Percentiles rank a stretch among this genome's conserved stretches.
phyloP scores from a whole-genome alignment of 306 rosid species.

The Citrullus amarus region DNA sequence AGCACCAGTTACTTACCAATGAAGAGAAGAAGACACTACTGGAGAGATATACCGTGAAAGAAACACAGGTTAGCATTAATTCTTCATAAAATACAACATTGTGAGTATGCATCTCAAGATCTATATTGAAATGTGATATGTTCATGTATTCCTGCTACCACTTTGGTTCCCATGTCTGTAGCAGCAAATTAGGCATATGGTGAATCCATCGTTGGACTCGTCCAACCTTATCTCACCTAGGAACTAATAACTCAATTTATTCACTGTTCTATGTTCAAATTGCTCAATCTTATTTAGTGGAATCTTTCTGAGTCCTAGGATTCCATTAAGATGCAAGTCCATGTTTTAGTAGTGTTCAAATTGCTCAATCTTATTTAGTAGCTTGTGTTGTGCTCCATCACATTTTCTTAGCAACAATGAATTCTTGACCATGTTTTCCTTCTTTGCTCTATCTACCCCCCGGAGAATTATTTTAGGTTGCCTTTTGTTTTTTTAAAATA shows the following conservation, averaged over 20 bases:
- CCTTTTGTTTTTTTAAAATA: background rate
- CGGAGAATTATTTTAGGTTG: background rate
- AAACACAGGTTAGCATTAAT: slow-evolving; percentile 51
- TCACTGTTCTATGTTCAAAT: background rate
- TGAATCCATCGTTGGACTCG: background rate
- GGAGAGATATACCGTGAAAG: slow-evolving; percentile 74
- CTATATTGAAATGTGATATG: background rate
- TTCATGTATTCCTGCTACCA: background rate
- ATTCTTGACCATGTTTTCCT: background rate
- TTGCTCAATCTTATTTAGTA: background rate
- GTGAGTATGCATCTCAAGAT: background rate
- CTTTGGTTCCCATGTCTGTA: background rate
- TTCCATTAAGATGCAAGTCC: background rate
- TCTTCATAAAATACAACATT: background rate
- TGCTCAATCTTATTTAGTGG: background rate
- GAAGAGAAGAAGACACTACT: slow-evolving; percentile 69
- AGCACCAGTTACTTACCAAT: slow-evolving; percentile 56
- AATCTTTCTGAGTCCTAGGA: background rate
- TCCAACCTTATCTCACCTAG: background rate
- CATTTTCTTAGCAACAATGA: background rate
- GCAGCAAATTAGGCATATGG: background rate
- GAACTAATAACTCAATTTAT: background rate
- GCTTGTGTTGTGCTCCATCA: background rate
- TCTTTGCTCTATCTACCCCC: background rate
- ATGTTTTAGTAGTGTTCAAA: no score